These are phyloP conservation scores for Saccharomyces hybrid DNA, from an alignment of 1,139 yeast species.

Conservation along the genomic window DNA sequence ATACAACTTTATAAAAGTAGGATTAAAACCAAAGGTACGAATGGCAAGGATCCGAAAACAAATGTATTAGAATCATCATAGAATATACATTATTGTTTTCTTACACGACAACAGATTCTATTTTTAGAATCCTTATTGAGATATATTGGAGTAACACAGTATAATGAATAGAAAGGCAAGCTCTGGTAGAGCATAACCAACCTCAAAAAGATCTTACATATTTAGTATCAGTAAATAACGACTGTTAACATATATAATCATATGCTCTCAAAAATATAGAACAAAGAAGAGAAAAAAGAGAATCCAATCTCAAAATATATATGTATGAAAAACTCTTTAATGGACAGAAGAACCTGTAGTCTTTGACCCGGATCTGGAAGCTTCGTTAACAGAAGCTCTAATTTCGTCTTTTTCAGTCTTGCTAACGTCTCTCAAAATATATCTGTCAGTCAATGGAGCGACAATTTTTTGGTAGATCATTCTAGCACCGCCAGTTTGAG, in stretches of 20 bases:
- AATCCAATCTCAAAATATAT: background rate
- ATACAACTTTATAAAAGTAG: conserved; percentile 15
- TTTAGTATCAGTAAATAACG: background rate
- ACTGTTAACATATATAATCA: background rate
- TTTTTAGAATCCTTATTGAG: too few species aligned
- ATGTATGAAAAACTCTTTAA: conserved; percentile 1
- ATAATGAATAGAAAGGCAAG: background rate
- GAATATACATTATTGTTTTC: too few species aligned
- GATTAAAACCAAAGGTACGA: too few species aligned
- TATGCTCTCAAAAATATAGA: background rate
- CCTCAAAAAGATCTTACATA: background rate
- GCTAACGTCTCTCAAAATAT: conserved; percentile 15
- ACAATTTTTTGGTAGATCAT: conserved; percentile 56
- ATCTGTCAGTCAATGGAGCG: conserved; percentile 65
- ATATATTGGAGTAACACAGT: too few species aligned
- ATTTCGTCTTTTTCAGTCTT: conserved; percentile 27
- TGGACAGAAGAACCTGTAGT: conserved; percentile 21
- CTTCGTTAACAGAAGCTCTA: conserved; percentile 45
- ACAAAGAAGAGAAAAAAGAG: background rate
- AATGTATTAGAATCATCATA: too few species aligned
- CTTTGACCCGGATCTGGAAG: conserved; percentile 32
- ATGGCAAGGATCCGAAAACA: too few species aligned
- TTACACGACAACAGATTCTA: too few species aligned
- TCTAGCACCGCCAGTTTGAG: conserved; percentile 80
- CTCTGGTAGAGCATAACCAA: background rate